These are phyloP conservation scores for Neoboletus magnificus DNA, from an alignment of 768 basidiomycete species.

Conservation along the genomic window DNA sequence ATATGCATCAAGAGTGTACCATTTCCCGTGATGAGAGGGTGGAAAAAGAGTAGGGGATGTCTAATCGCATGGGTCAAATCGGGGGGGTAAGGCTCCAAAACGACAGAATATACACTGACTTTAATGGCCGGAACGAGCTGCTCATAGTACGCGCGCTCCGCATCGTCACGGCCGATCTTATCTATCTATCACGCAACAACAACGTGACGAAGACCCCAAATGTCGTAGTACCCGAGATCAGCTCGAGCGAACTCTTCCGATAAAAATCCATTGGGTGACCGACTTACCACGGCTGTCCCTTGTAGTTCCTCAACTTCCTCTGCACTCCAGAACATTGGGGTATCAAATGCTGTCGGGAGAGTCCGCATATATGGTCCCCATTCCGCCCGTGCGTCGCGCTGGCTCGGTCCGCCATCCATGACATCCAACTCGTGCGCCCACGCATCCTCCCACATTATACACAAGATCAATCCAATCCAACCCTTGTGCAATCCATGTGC, in stretches of 20 bases:
- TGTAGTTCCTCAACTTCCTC: slow-evolving; percentile 69
- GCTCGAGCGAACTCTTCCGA: not conserved
- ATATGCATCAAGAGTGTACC: slow-evolving; percentile 71
- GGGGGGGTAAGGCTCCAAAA: not conserved
- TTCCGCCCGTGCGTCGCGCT: not conserved
- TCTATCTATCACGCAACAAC: slow-evolving; percentile 40
- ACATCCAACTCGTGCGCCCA: slow-evolving; percentile 60
- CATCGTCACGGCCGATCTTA: slow-evolving; percentile 83
- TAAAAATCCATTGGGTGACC: slow-evolving; percentile 27
- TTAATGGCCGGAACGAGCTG: slow-evolving; percentile 69
- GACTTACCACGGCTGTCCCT: slow-evolving; percentile 87
- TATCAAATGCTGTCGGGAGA: slow-evolving; percentile 73
- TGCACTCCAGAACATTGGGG: slow-evolving; percentile 92
- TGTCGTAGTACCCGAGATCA: not conserved
- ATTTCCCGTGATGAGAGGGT: slow-evolving; percentile 36
- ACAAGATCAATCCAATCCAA: slow-evolving; percentile 87
- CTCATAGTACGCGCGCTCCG: slow-evolving; percentile 65
- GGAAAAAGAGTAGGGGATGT: slow-evolving; percentile 72
- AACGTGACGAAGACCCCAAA: not conserved
- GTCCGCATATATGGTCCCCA: slow-evolving; percentile 31
- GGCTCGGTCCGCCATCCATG: not conserved
- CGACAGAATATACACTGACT: slow-evolving; percentile 38
- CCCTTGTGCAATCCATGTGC: slow-evolving; percentile 55
- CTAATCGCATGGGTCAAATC: slow-evolving; percentile 34
- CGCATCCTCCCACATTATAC: slow-evolving; percentile 93